A percentile compares a stretch with the other conserved stretches of the same genome.
phyloP scores from a whole-genome alignment of 2,329 filamentous ascomycete species.

The Aureobasidium zeae region DNA sequence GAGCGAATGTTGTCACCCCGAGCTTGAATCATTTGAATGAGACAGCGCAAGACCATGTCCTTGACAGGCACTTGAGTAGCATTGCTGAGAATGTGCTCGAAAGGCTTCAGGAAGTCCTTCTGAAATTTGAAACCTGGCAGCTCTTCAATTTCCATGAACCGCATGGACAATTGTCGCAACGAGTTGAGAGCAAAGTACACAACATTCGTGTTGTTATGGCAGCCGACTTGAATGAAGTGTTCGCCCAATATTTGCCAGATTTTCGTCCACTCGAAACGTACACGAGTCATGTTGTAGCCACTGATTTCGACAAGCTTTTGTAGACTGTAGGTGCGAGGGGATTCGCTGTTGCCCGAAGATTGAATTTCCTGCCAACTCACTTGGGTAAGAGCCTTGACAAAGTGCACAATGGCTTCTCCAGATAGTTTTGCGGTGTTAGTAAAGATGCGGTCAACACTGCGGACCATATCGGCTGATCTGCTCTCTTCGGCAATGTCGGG shows the following conservation, averaged over 20 bases:
- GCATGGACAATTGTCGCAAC: conserved; percentile 89
- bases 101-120: conserved; percentile 97
- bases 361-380: conserved; percentile 99
- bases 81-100: conserved; percentile 94
- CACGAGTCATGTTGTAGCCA: conserved; percentile 99
- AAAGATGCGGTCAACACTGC: conserved; percentile 90
- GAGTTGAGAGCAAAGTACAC: conserved; percentile 98
- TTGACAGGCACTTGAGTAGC: conserved; percentile 87
- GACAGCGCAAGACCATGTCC: conserved; percentile 89
- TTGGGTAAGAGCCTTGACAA: conserved; percentile 82
- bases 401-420: conserved; percentile 90
- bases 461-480: conserved; percentile 84
- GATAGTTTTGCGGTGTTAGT: conserved; percentile 90
- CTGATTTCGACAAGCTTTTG: conserved; percentile 98
- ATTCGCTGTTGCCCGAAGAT: conserved; percentile 91
- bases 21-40: conserved; percentile 99
- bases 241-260: conserved; percentile 97
- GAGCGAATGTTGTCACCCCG: conserved; percentile 93
- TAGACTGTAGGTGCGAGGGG: conserved; percentile 89
- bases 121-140: conserved; percentile 98
- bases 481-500: conserved; percentile 84
- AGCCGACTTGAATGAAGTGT: conserved; percentile 97
- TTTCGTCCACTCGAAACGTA: conserved; percentile 95
- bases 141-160: conserved; percentile 97
- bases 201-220: conserved; percentile 89